These are phyloP conservation scores for Plectosphaerella plurivora DNA, from an alignment of 2,329 filamentous ascomycete genomes.

Conservation along the genomic window DNA sequence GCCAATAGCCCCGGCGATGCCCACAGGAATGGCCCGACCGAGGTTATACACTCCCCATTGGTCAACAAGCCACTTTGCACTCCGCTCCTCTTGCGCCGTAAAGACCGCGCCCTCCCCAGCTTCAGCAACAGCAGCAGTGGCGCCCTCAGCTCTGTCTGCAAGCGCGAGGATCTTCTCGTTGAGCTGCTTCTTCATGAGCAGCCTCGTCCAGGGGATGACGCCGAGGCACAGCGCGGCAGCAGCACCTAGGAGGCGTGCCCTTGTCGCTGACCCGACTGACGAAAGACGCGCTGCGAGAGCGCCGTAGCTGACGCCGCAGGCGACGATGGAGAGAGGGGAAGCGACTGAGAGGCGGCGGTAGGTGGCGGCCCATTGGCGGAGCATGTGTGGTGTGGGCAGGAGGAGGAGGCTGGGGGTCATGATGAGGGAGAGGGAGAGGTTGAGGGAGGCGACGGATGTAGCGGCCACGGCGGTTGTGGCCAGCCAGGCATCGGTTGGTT, in stretches of 20 bases:
- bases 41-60: conserved; percentile 52
- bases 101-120: conserved; percentile 31
- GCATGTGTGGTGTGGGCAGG: conserved; percentile 49
- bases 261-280: conserved; percentile 40
- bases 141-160: conserved; percentile 19
- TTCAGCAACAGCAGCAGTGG: conserved; percentile 9
- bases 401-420: conserved; percentile 49
- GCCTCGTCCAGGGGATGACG: conserved; percentile 47
- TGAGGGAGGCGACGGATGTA: conserved; percentile 34
- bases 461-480: conserved; percentile 46
- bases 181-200: conserved; percentile 35
- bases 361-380: conserved; percentile 47
- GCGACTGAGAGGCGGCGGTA: conserved; percentile 32
- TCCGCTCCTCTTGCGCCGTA: conserved; percentile 34
- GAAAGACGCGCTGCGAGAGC: conserved; percentile 25
- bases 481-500: conserved; percentile 38
- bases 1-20: conserved; percentile 19
- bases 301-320: conserved; percentile 38
- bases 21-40: conserved; percentile 27
- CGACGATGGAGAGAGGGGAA: conserved; percentile 31
- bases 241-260: conserved; percentile 36
- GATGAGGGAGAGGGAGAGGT: conserved; percentile 34
- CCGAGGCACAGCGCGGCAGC: conserved; percentile 39
- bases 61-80: conserved; percentile 47
- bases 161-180: conserved; percentile 44